phyloP scores from a whole-genome alignment of 2,329 filamentous ascomycete species.

The Colletotrichum sublineola region DNA sequence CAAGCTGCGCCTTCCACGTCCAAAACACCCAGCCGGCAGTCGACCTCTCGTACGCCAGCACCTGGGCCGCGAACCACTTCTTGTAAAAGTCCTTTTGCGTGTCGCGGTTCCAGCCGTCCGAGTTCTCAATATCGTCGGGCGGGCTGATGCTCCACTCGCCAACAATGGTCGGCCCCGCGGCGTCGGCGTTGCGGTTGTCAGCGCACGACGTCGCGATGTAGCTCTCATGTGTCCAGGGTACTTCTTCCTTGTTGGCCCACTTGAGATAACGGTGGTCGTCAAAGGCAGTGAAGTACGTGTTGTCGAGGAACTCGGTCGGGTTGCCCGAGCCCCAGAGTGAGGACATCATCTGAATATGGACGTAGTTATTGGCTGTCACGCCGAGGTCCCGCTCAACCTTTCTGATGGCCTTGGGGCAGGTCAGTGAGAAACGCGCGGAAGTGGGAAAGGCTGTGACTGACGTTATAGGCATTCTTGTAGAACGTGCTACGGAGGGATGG shows the following conservation, averaged over 20 bases:
- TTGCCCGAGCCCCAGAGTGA: slow-evolving; percentile 68
- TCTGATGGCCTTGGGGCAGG: slow-evolving; percentile 57
- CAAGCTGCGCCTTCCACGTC: slow-evolving; percentile 66
- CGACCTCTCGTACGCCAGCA: slow-evolving; percentile 65
- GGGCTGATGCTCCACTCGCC: slow-evolving; percentile 71
- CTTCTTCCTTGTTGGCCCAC: slow-evolving; percentile 57
- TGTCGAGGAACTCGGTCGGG: slow-evolving; percentile 60
- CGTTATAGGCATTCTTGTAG: slow-evolving; percentile 60
- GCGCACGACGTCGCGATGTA: slow-evolving; percentile 67
- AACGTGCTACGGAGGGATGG: slow-evolving; percentile 55
- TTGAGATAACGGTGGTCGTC: slow-evolving; percentile 73
- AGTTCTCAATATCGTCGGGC: slow-evolving; percentile 61
- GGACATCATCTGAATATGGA: slow-evolving; percentile 67
- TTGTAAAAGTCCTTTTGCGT: slow-evolving; percentile 64
- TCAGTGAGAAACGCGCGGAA: neutral
- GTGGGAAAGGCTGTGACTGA: neutral
- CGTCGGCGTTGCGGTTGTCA: slow-evolving; percentile 57
- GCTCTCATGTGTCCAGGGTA: slow-evolving; percentile 58
- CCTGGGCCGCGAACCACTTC: slow-evolving; percentile 70
- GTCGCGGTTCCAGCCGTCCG: slow-evolving; percentile 57
- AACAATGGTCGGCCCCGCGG: slow-evolving; percentile 61
- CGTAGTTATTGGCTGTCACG: slow-evolving; percentile 56
- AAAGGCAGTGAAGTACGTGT: slow-evolving; percentile 61
- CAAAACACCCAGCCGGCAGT: slow-evolving; percentile 70
- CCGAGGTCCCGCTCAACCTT: slow-evolving; percentile 59